A percentile compares a stretch with the other conserved stretches of the same genome.
Conservation (phyloP, 495 filamentous ascomycete species). For the Neurospora africana region DNA sequence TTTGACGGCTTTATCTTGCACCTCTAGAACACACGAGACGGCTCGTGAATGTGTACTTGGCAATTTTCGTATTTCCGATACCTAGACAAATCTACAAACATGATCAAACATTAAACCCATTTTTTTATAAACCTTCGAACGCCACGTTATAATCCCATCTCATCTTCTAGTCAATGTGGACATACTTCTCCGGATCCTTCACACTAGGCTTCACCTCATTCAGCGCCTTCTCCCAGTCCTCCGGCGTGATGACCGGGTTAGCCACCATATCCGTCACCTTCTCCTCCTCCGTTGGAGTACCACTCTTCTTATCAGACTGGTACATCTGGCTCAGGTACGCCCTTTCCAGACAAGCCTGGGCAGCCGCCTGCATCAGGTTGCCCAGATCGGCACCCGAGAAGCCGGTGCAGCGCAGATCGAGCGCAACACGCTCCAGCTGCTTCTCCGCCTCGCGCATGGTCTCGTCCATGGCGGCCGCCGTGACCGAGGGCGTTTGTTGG, state of each 20-base stretch:
- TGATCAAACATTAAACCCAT: background rate
- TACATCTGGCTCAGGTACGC: slow-evolving; percentile 19
- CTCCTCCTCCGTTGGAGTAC: background rate
- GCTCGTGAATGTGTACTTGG: background rate
- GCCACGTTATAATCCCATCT: background rate
- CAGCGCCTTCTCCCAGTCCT: slow-evolving; percentile 71
- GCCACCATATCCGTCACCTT: slow-evolving; percentile 6
- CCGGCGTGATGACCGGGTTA: slow-evolving; percentile 43
- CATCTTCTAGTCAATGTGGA: background rate
- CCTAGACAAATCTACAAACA: background rate
- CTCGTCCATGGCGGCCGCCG: background rate
- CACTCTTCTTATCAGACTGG: slow-evolving; percentile 6
- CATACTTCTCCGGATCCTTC: slow-evolving; percentile 38
- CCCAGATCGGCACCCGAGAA: slow-evolving; percentile 87
- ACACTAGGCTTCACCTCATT: slow-evolving; percentile 70
- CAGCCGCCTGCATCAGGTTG: slow-evolving; percentile 66
- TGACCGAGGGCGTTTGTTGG: background rate
- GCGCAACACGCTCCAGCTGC: slow-evolving; percentile 49
- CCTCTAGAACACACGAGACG: background rate
- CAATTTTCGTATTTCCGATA: background rate
- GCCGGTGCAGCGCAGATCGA: slow-evolving; percentile 57
- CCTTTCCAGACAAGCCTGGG: slow-evolving; percentile 61
- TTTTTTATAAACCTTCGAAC: background rate
- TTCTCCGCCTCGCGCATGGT: slow-evolving; percentile 19
- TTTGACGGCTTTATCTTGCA: background rate